Evolutionary conservation across 176 grass and related monocot genomes (phyloP).

Genomic region (Musa schizocarpa): DNA sequence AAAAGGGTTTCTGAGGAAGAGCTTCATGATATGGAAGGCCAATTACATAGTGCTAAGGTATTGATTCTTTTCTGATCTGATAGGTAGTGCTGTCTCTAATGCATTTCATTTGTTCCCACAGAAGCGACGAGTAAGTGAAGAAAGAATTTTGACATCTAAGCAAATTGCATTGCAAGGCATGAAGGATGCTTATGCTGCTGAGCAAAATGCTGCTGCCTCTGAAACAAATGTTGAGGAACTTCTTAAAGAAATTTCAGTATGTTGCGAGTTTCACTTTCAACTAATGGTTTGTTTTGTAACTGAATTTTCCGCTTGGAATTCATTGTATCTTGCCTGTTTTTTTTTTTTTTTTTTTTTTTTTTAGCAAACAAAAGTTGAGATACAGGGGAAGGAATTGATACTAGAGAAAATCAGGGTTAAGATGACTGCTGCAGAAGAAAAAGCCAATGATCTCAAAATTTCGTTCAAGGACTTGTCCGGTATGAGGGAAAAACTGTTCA

Average conservation of each 20-base stretch:
- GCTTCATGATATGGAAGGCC: conserved; percentile 17
- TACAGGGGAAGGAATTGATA: conserved; percentile 40
- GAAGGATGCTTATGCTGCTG: conserved; percentile 43
- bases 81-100: conserved; percentile 6
- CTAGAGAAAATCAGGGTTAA: conserved; percentile 51
- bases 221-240: conserved; percentile 51
- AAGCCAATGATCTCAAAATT: conserved; percentile 38
- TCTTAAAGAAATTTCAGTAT: conserved; percentile 61
- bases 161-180: conserved; percentile 38
- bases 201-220: conserved; percentile 30
- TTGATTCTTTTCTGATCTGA: conserved; percentile 12
- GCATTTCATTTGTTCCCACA: conserved; percentile 22
- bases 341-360: conserved; percentile 22
- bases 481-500: conserved; percentile 23
- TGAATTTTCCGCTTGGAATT: neutral
- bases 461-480: conserved; percentile 45
- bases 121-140: conserved; percentile 46
- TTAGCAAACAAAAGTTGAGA: conserved; percentile 48
- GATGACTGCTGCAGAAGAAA: conserved; percentile 26
- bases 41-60: conserved; percentile 56
- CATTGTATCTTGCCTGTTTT: conserved; percentile 10
- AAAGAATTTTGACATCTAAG: conserved; percentile 38
- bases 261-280: conserved; percentile 11
- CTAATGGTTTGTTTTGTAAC: neutral
- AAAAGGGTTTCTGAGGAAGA: conserved; percentile 25